Conservation (phyloP, 1,284 basidiomycete genomes). For the Trichosporon sp. region DNA sequence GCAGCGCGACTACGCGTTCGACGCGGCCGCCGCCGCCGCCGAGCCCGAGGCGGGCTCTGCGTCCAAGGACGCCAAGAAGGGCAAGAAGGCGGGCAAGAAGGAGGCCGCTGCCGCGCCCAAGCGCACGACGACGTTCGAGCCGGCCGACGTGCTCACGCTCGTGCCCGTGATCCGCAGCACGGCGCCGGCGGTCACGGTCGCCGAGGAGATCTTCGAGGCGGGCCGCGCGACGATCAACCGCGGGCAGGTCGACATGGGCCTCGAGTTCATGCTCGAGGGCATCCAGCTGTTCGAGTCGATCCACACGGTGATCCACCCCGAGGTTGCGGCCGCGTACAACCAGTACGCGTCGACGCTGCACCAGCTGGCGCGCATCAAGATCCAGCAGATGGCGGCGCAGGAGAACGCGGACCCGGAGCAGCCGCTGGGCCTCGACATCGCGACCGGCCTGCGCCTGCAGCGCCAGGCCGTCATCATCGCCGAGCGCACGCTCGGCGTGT, state of each 20-base stretch:
- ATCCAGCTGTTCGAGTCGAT: constrained; percentile 57
- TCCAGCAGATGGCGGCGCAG: constrained; percentile 40
- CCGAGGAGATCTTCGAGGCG: constrained; percentile 56
- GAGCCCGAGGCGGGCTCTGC: constrained; percentile 25
- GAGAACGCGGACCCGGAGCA: constrained; percentile 43
- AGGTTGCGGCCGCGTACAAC: constrained; percentile 55
- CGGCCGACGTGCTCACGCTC: constrained; percentile 55
- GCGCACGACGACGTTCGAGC: constrained; percentile 50
- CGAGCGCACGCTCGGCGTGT: constrained; percentile 56
- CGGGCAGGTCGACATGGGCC: constrained; percentile 53
- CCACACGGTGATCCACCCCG: constrained; percentile 57
- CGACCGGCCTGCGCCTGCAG: constrained; percentile 54
- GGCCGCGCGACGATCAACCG: constrained; percentile 54
- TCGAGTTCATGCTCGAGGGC: constrained; percentile 56
- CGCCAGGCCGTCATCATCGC: constrained; percentile 57
- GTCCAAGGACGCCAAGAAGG: constrained; percentile 33
- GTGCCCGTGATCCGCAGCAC: constrained; percentile 55
- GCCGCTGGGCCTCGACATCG: constrained; percentile 48
- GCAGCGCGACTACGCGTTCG: constrained; percentile 53
- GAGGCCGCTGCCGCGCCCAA: constrained; percentile 16
- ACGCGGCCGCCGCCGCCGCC: constrained; percentile 27
- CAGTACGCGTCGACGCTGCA: constrained; percentile 53
- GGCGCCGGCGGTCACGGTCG: constrained; percentile 52
- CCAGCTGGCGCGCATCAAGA: constrained; percentile 48
- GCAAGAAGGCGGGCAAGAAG: constrained; percentile 38